Evolutionary conservation across 257 asterid genomes (phyloP).

Genomic region (Schizonepeta tenuifolia): DNA sequence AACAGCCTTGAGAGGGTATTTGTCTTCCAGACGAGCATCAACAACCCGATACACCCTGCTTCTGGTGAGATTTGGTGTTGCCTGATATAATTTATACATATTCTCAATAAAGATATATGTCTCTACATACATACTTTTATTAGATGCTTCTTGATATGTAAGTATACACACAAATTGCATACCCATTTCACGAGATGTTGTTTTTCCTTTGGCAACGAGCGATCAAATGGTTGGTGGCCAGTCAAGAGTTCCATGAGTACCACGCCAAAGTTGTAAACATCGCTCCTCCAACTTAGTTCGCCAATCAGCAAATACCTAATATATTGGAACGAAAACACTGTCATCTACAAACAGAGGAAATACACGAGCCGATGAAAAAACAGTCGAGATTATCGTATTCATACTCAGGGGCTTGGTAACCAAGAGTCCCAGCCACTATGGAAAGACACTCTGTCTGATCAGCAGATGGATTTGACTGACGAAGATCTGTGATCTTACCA

Average conservation of each 20-base stretch:
- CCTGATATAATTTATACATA: background rate
- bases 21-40: background rate
- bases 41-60: background rate
- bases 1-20: background rate
- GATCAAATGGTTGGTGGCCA: background rate
- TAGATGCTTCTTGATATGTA: background rate
- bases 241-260: background rate
- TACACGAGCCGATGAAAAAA: background rate
- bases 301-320: background rate
- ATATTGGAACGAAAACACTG: too few relatives aligned
- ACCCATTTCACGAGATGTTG: background rate
- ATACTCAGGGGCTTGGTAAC: conserved; percentile 7
- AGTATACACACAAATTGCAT: background rate
- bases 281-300: background rate
- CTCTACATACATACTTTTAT: background rate
- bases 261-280: background rate
- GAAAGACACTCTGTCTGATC: background rate
- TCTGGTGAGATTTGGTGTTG: background rate
- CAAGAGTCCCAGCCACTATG: background rate
- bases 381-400: background rate
- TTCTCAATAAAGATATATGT: background rate
- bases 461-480: background rate
- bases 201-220: background rate
- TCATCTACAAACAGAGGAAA: background rate
- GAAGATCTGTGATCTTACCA: background rate